Evolutionary conservation across 441 rosid species (phyloP).

Genomic region (Corymbia calophylla): DNA sequence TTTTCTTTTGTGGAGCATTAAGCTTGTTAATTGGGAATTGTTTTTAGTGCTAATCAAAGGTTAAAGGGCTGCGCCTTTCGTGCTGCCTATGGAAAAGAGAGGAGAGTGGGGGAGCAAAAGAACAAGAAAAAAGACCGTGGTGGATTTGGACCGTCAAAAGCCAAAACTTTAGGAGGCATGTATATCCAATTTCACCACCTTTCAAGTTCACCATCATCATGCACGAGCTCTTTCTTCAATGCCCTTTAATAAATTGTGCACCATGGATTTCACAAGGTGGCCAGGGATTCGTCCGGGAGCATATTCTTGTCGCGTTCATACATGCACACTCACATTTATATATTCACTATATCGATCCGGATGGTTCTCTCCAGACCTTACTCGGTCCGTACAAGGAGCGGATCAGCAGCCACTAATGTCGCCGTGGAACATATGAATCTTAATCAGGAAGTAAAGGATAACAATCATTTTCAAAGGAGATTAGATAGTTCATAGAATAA

Average conservation of each 20-base stretch:
- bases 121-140: neutral
- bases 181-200: neutral
- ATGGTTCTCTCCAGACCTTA: neutral
- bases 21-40: neutral
- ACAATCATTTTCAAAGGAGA: neutral
- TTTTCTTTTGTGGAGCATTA: neutral
- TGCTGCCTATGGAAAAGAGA: neutral
- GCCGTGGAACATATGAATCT: neutral
- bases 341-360: too few relatives aligned
- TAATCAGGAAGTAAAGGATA: neutral
- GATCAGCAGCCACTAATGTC: neutral
- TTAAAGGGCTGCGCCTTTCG: constrained; percentile 17
- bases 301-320: neutral
- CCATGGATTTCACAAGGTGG: neutral
- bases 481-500: neutral
- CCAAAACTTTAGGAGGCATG: constrained; percentile 19
- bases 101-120: neutral
- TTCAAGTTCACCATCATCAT: neutral
- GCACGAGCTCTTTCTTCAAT: neutral
- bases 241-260: neutral
- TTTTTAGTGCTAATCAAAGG: neutral
- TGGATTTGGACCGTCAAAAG: constrained; percentile 22
- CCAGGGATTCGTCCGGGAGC: neutral
- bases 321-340: too few relatives aligned
- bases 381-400: neutral